Conservation (phyloP, 2,329 filamentous ascomycete species). For the Rugonectria rugulosa region DNA sequence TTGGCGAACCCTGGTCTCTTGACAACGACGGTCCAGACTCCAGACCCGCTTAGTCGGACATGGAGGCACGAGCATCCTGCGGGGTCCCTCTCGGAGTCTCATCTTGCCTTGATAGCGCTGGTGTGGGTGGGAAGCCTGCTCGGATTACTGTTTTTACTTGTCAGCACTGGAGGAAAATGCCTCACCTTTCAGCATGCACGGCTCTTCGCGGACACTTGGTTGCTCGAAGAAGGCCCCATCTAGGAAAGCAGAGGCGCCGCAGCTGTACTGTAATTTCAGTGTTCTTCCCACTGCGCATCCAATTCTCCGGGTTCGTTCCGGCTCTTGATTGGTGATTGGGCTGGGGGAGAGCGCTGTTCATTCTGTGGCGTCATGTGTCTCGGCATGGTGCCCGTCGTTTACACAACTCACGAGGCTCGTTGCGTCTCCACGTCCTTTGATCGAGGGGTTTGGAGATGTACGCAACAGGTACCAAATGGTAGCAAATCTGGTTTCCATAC, state of each 20-base stretch:
- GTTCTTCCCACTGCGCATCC: constrained; percentile 23
- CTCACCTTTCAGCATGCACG: constrained; percentile 11
- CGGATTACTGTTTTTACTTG: constrained; percentile 15
- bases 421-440: constrained; percentile 8
- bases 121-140: constrained; percentile 16
- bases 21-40: constrained; percentile 19
- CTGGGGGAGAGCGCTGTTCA: too few species aligned
- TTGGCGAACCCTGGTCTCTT: constrained; percentile 26
- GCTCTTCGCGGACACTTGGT: constrained; percentile 14
- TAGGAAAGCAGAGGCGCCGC: constrained; percentile 12
- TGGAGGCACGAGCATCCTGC: neutral
- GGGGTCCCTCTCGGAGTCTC: constrained; percentile 9
- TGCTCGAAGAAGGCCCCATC: constrained; percentile 1
- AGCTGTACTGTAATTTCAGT: constrained; percentile 5
- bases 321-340: neutral
- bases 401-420: constrained; percentile 16
- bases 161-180: constrained; percentile 24
- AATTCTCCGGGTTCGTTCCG: constrained; percentile 20
- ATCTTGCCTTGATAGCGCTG: constrained; percentile 16
- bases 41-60: constrained; percentile 28
- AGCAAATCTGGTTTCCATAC: constrained; percentile 14
- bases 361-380: constrained; percentile 30
- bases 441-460: neutral
- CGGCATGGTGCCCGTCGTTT: constrained; percentile 21
- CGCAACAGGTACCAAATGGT: neutral